Percentiles rank a stretch among this genome's conserved stretches.
Conservation (phyloP, 2,329 filamentous ascomycete genomes). For the Ophiostoma himal-ulmi region DNA sequence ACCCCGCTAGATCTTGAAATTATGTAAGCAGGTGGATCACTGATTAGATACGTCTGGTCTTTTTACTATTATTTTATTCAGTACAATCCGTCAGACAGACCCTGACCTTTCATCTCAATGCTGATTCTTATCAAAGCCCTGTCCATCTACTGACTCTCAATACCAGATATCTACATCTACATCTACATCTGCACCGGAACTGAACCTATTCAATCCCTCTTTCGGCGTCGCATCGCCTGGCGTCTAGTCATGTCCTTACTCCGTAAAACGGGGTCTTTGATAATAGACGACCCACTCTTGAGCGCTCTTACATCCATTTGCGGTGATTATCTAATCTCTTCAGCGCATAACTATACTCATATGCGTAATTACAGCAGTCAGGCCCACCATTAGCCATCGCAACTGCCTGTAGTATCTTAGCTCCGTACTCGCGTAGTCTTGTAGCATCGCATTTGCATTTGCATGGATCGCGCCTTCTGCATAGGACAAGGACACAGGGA, state of each 20-base stretch:
- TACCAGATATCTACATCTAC: not conserved
- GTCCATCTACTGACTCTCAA: not conserved
- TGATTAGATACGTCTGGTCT: not conserved
- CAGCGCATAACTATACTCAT: not conserved
- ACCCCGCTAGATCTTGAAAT: conserved; percentile 13
- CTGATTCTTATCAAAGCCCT: not conserved
- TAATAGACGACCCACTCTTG: not conserved
- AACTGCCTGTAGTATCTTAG: not conserved
- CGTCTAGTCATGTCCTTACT: not conserved
- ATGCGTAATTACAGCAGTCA: not conserved
- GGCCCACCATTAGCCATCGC: conserved; percentile 3
- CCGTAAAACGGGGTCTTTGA: not conserved
- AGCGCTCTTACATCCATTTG: conserved; percentile 16
- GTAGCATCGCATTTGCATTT: not conserved
- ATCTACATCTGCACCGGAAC: conserved; percentile 6
- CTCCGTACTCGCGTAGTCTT: not conserved
- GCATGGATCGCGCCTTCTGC: conserved; percentile 12
- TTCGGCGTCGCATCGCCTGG: conserved; percentile 14
- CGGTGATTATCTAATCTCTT: conserved; percentile 11
- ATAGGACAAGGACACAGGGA: conserved; percentile 10
- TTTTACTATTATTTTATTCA: not conserved
- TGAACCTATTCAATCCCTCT: conserved; percentile 20
- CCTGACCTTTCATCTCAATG: not conserved
- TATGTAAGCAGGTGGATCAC: conserved; percentile 15
- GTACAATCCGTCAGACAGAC: too few species aligned